Base-by-base conservation (phyloP, 805 yeast species). In the Candida anglica region DNA sequence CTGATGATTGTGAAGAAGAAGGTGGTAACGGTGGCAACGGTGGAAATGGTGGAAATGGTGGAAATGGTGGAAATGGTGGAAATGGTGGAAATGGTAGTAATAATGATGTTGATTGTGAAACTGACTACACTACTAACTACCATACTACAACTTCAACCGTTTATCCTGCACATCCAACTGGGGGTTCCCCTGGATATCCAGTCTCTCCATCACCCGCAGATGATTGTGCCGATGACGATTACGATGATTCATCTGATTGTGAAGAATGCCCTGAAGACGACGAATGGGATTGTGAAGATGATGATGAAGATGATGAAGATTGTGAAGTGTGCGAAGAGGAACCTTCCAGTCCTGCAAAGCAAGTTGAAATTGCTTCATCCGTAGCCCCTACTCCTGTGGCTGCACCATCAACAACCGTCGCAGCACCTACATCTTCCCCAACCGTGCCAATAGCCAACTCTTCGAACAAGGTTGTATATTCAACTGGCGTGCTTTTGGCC, bases 261-360 rank as follows among this genome's bases (percentile, higher is more conserved):
- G 37, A 34, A n/a, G 32, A 26, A 14, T 36, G 38, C 11, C 31
- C 24, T 3, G 45, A 39, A 6, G 41, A 38, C n/a, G 43, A 40
- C 13, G 22, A 19, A 22, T 26, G 16, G 21, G 20, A 27, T 18
- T 15, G 19, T 8, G 32, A 26, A 8, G 28, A 26, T 21, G 41
- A 38, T 15, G 48, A 39, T 13, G 40, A 43, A 25, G 44, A 42
- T 4, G 46, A 39, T 17, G 35, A 36, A 20, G 42, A 40, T 3
- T 44, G 28, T 15, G 37, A 27, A 24, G 33, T 11, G 16, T 11
- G 17, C 24, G 34, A 32, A 17, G 28, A 23, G 8, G 28, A 24
- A 9, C 29, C 5, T 16, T 13, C n/a, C 22, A 16, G 13, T 15
- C 35, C 13, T 20, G 29, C 10, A 9, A 23, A 18, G 27, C 22